These are phyloP conservation scores for Clitopilus hobsonii DNA, from an alignment of 768 basidiomycete genomes.

Conservation along the genomic window DNA sequence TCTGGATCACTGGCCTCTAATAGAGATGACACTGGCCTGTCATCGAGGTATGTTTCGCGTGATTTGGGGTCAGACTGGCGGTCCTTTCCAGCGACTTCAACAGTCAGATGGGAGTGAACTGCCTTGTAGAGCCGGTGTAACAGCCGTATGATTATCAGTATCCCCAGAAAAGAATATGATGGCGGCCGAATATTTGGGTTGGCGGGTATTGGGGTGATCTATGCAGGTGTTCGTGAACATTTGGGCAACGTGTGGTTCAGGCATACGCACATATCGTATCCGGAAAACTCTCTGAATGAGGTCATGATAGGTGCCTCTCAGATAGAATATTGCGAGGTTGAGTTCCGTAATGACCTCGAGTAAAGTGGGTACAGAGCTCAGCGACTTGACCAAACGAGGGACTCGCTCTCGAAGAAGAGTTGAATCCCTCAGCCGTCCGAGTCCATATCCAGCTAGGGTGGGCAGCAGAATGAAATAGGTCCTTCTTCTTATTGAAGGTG, in stretches of 20 bases:
- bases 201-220: slow-evolving; percentile 74
- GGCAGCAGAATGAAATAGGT: slow-evolving; percentile 60
- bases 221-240: background rate
- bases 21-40: slow-evolving; percentile 53
- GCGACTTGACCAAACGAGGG: slow-evolving; percentile 25
- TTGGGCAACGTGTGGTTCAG: background rate
- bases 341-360: slow-evolving; percentile 62
- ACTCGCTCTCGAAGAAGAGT: slow-evolving; percentile 30
- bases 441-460: slow-evolving; percentile 58
- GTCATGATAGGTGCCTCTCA: slow-evolving; percentile 77
- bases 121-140: slow-evolving; percentile 53
- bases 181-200: slow-evolving; percentile 72
- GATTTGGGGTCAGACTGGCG: slow-evolving; percentile 16
- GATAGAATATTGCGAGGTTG: slow-evolving; percentile 79
- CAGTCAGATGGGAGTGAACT: slow-evolving; percentile 25
- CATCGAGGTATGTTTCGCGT: slow-evolving; percentile 49
- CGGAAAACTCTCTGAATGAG: slow-evolving; percentile 62
- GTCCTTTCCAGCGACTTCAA: slow-evolving; percentile 7
- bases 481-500: slow-evolving; percentile 43
- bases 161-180: slow-evolving; percentile 82
- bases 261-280: slow-evolving; percentile 54
- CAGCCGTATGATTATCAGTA: slow-evolving; percentile 63
- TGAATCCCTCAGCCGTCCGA: slow-evolving; percentile 43
- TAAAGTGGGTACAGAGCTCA: slow-evolving; percentile 39
- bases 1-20: slow-evolving; percentile 50